Percentiles rank a stretch among this genome's conserved stretches.
phyloP scores from a whole-genome alignment of 352 stramenopile genomes.

The Halophytophthora polymorphica region DNA sequence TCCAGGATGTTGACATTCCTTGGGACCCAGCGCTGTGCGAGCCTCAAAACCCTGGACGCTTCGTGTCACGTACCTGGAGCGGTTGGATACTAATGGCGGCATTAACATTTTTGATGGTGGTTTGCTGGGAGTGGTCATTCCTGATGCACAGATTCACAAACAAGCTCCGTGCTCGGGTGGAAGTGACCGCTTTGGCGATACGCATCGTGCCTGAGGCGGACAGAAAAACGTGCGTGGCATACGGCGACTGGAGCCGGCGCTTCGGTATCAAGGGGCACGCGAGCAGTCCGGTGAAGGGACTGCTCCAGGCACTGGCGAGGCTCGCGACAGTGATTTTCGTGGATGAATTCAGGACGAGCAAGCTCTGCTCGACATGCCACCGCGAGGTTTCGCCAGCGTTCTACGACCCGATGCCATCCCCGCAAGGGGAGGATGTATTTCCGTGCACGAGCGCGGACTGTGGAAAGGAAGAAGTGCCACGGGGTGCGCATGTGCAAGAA shows the following conservation, averaged over 20 bases:
- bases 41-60: too few relatives aligned
- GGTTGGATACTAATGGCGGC: conserved; percentile 11
- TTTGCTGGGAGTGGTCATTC: conserved; percentile 5
- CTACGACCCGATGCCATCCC: neutral
- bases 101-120: conserved; percentile 6
- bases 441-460: neutral
- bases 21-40: too few relatives aligned
- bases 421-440: neutral
- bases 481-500: neutral
- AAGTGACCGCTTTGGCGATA: conserved; percentile 3
- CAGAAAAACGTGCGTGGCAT: too few relatives aligned
- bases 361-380: conserved; percentile 10
- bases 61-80: conserved; percentile 7
- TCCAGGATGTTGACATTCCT: too few relatives aligned
- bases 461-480: neutral
- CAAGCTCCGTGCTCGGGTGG: conserved; percentile 1
- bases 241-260: conserved; percentile 5
- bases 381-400: conserved; percentile 2
- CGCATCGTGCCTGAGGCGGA: conserved; percentile 1
- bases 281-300: conserved; percentile 9
- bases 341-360: conserved; percentile 13
- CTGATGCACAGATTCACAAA: conserved; percentile 4
- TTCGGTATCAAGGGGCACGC: conserved; percentile 13
- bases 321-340: conserved; percentile 6
- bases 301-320: conserved; percentile 5